phyloP scores from a whole-genome alignment of 805 yeast genomes.

The Komagataella populi region DNA sequence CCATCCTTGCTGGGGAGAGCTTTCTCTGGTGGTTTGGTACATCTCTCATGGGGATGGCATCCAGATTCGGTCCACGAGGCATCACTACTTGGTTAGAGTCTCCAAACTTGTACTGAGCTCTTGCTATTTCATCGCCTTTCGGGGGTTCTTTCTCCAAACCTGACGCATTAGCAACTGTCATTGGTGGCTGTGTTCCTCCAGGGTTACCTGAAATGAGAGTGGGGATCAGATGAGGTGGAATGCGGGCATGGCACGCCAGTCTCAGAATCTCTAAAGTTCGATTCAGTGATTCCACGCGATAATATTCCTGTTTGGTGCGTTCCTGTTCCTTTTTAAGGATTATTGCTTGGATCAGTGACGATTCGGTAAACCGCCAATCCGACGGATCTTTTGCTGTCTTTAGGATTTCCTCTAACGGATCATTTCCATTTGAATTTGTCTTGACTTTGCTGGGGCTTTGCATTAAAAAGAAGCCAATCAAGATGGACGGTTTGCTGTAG shows the following conservation, averaged over 20 bases:
- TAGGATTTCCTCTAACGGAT: background rate
- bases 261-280: conserved; percentile 49
- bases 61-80: conserved; percentile 13
- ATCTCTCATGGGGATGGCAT: conserved; percentile 5
- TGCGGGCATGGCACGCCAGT: conserved; percentile 33
- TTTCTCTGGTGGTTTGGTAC: conserved; percentile 15
- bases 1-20: conserved; percentile 56
- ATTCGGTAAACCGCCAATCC: conserved; percentile 43
- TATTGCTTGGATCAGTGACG: conserved; percentile 43
- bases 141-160: background rate
- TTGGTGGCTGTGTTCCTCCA: conserved; percentile 2
- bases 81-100: conserved; percentile 15
- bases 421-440: background rate
- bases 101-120: conserved; percentile 4
- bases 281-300: conserved; percentile 48
- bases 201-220: conserved; percentile 2
- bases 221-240: conserved; percentile 5
- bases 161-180: background rate
- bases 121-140: background rate
- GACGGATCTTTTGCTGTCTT: conserved; percentile 10
- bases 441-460: background rate
- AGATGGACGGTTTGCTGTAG: background rate
- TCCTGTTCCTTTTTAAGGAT: conserved; percentile 57
- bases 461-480: background rate
- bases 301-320: conserved; percentile 67